Evolutionary conservation across 169 alveolate species (phyloP), one percentile per base, ranked within the genome.

Genomic region (Eimeria tenella): DNA sequence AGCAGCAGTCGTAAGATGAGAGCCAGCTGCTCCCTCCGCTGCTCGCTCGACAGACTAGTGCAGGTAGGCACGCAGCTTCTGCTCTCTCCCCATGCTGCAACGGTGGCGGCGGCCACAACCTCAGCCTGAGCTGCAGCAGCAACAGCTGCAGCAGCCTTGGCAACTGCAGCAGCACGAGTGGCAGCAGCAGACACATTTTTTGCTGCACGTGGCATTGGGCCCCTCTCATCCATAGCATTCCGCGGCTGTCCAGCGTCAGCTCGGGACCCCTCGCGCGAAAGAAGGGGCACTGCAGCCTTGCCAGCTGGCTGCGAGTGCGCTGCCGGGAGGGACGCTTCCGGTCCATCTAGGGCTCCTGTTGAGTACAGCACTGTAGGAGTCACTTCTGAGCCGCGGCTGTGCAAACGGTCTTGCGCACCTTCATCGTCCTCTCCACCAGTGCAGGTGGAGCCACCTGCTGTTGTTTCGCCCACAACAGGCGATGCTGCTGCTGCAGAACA

Each of bases 131-230:
- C 88, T 31, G 88, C 88, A 53, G 88, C 88, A 55, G 88, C 88
- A 79, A 79, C 88, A 21, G 88, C 88, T 52, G 88, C 88, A 55
- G 88, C 88, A 79, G 88, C 88, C 55, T 79, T 79, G 8, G 88
- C 88, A 3, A 79, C 88, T 8, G 88, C 88, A 19, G 88, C 88
- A 79, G 88, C 88, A 53, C 88, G 88, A 5, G 88, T 79, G 6
- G 88, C 88, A 8, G 88, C 88, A 55, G 53, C 63, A 1, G 88
- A 79, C 17, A 79, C 88, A 8, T 70, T 70, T 19, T 52, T 53
- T 55, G 71, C 88, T 79, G 71, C 88, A 10, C 4, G 88, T 2
- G 88, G 88, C 17, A 70, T 7, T 5, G 70, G 49, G 13, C 88
- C 63, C 4, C 52, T 55, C 21, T 60, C 10, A 13, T 19, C 21